Percentiles rank a stretch among this genome's conserved stretches.
Conservation (phyloP, 768 basidiomycete genomes). For the Hortiboletus flavorubellus region DNA sequence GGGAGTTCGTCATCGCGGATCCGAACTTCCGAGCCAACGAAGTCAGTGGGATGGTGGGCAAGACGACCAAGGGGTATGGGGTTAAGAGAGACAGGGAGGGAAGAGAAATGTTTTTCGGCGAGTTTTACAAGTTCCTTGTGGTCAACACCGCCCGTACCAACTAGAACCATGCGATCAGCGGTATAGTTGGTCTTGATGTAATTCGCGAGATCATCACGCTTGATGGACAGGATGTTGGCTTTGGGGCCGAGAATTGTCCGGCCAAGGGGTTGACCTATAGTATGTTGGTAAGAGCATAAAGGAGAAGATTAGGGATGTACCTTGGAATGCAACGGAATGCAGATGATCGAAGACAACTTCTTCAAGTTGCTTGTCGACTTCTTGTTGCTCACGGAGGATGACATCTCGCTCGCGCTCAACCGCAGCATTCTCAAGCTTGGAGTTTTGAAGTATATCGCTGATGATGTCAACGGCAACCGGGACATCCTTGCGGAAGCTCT, state of each 20-base stretch:
- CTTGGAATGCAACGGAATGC: conserved; percentile 94
- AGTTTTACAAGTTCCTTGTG: conserved; percentile 91
- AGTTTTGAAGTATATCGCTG: conserved; percentile 96
- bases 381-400: conserved; percentile 95
- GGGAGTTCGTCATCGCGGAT: conserved; percentile 88
- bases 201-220: conserved; percentile 77
- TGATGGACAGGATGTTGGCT: conserved; percentile 93
- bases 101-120: conserved; percentile 90
- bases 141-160: conserved; percentile 93
- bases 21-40: conserved; percentile 94
- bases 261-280: conserved; percentile 85
- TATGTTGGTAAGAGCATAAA: conserved; percentile 7
- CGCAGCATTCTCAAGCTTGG: conserved; percentile 81
- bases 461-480: conserved; percentile 91
- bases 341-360: conserved; percentile 99
- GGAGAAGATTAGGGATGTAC: conserved; percentile 37
- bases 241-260: conserved; percentile 97
- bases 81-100: conserved; percentile 80
- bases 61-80: conserved; percentile 86
- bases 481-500: conserved; percentile 96
- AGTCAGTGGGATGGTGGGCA: conserved; percentile 72
- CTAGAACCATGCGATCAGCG: conserved; percentile 97
- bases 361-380: conserved; percentile 97
- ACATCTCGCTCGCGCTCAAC: conserved; percentile 97
- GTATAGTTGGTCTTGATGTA: conserved; percentile 99